Evolutionary conservation across 139 green algal species (phyloP), one percentile per base, ranked within the genome.

Genomic region (Chlamydomonas asymmetrica): DNA sequence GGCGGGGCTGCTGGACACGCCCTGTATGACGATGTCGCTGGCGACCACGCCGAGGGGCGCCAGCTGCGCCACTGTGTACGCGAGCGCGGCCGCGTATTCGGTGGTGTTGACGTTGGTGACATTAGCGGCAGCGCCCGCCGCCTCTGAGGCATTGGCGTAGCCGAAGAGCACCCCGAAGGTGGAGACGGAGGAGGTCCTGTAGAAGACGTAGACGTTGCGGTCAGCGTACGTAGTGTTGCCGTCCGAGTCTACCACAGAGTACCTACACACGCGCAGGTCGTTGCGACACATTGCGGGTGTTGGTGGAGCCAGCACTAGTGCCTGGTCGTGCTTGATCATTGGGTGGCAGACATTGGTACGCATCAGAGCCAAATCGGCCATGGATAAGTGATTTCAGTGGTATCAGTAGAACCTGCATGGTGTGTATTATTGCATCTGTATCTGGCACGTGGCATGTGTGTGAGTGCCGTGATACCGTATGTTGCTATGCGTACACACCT

Each of bases 181-280:
- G 40, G 29, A 41, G 10, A 40, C 10, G 40, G 63, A 70, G 27
- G 63, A 70, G n/a, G n/a, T n/a, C 27, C 38, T 39, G 63, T 57
- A n/a, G n/a, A 41, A 70, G 7, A 70, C 63, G n/a, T 57, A 1
- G 9, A 70, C 63, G 2, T 40, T 59, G 38, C 70, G 62, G 1
- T 31, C 22, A 1, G 52, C 68, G 37, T 20, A 35, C 1, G 32
- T 45, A 31, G 35, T 54, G 4, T 39, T 35, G 29, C n/a, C 62
- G 52, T 72, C 52, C 9, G 23, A 40, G 43, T 45, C 49, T 4
- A n/a, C 49, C 25, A 83, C 71, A 8, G 34, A 37, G 71, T 71
- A 83, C 13, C 49, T 75, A 61, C 73, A n/a, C n/a, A n/a, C n/a
- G n/a, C n/a, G n/a, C n/a, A n/a, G n/a, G n/a, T n/a, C n/a, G n/a